Base-by-base conservation (phyloP, 2,329 filamentous ascomycete genomes). In the Colletotrichum liaoningense region DNA sequence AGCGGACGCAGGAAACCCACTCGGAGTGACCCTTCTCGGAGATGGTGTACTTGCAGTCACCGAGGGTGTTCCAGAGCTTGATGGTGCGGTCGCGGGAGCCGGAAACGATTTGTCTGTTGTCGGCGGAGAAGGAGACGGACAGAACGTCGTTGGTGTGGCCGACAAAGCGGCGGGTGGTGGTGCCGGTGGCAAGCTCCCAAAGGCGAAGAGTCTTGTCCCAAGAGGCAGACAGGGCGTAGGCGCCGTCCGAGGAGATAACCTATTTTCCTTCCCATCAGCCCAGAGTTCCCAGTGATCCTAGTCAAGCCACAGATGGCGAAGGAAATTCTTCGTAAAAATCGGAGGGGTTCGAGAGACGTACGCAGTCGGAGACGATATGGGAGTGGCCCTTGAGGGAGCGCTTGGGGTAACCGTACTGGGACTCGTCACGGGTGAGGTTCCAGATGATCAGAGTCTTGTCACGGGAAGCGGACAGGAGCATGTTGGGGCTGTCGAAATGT, bases 11-110 rank as follows among this genome's bases (percentile, higher is more conserved):
- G 77, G 96, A 98, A 81, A 98, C 97, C 97, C 97, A 99, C 88
- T 99, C 97, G 88, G 95, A 95, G 92, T 99, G 97, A 86, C 97
- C 97, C 94, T 99, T 99, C 86, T 99, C 97, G 88, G 95, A 97
- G 91, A 99, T 98, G 90, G 96, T 99, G 93, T 93, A 99, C 92
- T 99, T 99, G 95, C 97, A 99, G 93, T 99, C 97, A 88, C 97
- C 97, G 79, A 99, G 95, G 82, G 97, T 99, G 92, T 99, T 99
- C 97, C 97, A 99, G 83, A 99, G 93, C 94, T 98, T 99, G 92
- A 99, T 98, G 84, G 94, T 95, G 86, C 95, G 93, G 91, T 99
- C 97, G 86, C 97, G 95, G 78, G 97, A 98, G 80, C 95, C 97
- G 79, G 97, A 98, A 83, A 98, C 97, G 88, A 99, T 98, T 92